Conservation (phyloP, 2,329 filamentous ascomycete species). For the Metarhizium album region DNA sequence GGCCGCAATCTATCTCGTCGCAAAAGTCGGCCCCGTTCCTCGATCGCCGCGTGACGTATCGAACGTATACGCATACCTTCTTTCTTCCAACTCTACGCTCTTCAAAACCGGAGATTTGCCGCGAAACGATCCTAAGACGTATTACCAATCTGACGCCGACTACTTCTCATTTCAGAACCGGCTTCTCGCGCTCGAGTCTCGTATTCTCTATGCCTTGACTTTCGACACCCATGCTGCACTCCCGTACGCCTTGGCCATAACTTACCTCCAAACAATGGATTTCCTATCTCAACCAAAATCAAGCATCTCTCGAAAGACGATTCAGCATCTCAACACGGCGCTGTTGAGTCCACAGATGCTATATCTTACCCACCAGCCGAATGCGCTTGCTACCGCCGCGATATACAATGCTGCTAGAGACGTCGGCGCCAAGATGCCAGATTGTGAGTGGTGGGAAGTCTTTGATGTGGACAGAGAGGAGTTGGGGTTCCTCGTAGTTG, state of each 20-base stretch:
- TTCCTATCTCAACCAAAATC: slow-evolving; percentile 39
- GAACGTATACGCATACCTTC: slow-evolving; percentile 76
- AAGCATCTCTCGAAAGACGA: slow-evolving; percentile 50
- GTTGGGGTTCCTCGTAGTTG: slow-evolving; percentile 84
- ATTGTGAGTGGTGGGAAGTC: slow-evolving; percentile 91
- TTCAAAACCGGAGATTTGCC: slow-evolving; percentile 29
- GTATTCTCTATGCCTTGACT: slow-evolving; percentile 62
- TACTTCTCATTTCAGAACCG: slow-evolving; percentile 55
- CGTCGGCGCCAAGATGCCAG: slow-evolving; percentile 64
- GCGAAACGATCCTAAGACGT: slow-evolving; percentile 36
- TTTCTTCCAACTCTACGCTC: slow-evolving; percentile 48
- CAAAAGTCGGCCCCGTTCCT: slow-evolving; percentile 71
- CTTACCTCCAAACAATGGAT: slow-evolving; percentile 84
- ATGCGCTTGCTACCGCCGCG: slow-evolving; percentile 72
- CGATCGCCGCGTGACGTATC: slow-evolving; percentile 69
- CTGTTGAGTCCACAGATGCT: slow-evolving; percentile 80
- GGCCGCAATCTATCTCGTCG: slow-evolving; percentile 66
- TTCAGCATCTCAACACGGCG: slow-evolving; percentile 77
- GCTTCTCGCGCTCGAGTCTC: slow-evolving; percentile 65
- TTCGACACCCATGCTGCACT: slow-evolving; percentile 81
- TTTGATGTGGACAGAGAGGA: slow-evolving; percentile 95
- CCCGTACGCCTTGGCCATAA: slow-evolving; percentile 78
- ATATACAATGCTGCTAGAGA: slow-evolving; percentile 86
- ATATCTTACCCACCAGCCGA: slow-evolving; percentile 86
- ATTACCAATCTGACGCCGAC: slow-evolving; percentile 62